Evolutionary conservation across 176 grass and related monocot species (phyloP), one percentile per base, ranked within the genome.

Genomic region (Raddia distichophylla): DNA sequence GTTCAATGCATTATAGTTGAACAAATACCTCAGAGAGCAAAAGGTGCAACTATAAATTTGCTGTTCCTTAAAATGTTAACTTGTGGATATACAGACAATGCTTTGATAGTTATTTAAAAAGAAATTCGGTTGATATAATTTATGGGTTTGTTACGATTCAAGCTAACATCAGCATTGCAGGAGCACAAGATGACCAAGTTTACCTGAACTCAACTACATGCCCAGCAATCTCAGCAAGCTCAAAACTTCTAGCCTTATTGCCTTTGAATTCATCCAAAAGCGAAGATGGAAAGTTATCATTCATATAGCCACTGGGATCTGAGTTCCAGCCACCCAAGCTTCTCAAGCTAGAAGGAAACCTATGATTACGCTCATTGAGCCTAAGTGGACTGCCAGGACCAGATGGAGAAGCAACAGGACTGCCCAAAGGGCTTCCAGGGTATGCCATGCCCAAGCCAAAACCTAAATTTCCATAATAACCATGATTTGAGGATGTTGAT

Each of bases 141-240:
- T 78, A 50, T 62, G 44, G 34, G 32, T 77, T 77, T 49, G 43
- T 16, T 77, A 61, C 0, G 10, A 82, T 51, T 49, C 57, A 62
- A 82, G 66, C 15, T 82, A 16, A 80, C 16, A 86, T 76, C 13
- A 10, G 35, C 61, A 71, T 63, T 68, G 43, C 10, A 45, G 60
- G 84, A 78, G 58, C 62, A 63, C 6, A 35, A 16, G 69, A 46
- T 78, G 37, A 11, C 49, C 35, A 82, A 73, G 44, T 77, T 52
- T 87, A 94, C 94, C 94, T 97, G 76, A 97, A 97, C 80, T 97
- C 94, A 35, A 97, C 91, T 78, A 97, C 94, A 80, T 97, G 92
- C 6, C 94, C 83, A 69, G 80, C 46, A 82, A 97, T 97, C 90
- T 97, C 94, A 82, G 91, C 89, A 88, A 97, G 94, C 64, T 97